Evolutionary conservation across 2,329 filamentous ascomycete genomes (phyloP).

Genomic region (Cercospora sesami): DNA sequence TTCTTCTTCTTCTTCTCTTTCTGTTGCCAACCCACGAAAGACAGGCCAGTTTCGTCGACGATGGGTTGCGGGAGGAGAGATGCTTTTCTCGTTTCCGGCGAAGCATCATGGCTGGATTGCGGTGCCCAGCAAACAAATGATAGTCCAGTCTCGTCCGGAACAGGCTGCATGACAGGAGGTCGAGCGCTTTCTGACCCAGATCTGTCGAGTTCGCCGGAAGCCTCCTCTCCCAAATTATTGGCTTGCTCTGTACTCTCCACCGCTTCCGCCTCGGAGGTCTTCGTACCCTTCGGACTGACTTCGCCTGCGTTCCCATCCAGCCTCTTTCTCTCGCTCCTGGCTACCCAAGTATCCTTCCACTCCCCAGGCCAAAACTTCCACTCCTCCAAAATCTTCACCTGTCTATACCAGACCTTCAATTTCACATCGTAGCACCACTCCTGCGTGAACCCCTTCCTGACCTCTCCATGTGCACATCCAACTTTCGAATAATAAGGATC

Average conservation of each 20-base stretch:
- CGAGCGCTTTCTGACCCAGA: neutral
- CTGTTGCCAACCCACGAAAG: conserved; percentile 3
- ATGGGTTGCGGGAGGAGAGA: neutral
- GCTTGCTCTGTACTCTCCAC: neutral
- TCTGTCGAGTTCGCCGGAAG: neutral
- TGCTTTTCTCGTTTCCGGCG: neutral
- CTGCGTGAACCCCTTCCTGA: neutral
- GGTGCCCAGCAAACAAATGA: conserved; percentile 6
- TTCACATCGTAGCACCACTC: conserved; percentile 1
- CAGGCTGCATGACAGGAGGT: neutral
- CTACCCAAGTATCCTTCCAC: neutral
- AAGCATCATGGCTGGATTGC: neutral
- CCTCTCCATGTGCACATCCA: neutral
- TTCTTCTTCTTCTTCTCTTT: neutral
- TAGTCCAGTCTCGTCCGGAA: conserved; percentile 1
- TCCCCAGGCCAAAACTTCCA: neutral
- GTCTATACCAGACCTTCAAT: neutral
- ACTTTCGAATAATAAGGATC: neutral
- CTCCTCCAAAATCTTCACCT: conserved; percentile 2
- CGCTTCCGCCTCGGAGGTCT: neutral
- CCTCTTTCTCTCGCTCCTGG: neutral
- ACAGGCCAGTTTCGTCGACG: neutral
- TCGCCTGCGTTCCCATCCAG: neutral
- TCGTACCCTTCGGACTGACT: neutral
- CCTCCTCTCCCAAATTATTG: neutral